Percentiles rank a stretch among this genome's conserved stretches.
Evolutionary conservation across 306 rosid genomes (phyloP).

Genomic region (Echinosophora koreensis): DNA sequence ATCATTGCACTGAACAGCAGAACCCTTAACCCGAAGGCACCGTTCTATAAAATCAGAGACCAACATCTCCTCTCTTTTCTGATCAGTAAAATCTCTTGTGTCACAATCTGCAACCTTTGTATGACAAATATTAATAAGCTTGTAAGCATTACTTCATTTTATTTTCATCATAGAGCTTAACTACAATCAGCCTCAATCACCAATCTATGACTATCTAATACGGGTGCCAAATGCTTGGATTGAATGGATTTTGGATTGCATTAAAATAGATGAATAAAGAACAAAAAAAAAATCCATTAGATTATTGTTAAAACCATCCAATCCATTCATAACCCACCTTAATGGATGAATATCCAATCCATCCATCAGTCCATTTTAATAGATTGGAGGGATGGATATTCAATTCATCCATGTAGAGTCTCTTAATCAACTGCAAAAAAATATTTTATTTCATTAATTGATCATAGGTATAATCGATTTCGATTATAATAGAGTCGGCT

Average conservation of each 20-base stretch:
- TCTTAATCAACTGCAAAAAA: no score
- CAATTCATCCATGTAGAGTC: no score
- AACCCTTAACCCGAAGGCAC: conserved; percentile 53
- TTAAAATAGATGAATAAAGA: background rate
- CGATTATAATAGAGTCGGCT: no score
- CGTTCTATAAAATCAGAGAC: conserved; percentile 70
- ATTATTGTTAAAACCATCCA: no score
- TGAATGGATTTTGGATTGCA: background rate
- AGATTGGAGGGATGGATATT: no score
- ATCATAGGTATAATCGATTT: no score
- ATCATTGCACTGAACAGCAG: conserved; percentile 44
- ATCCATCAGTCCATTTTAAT: no score
- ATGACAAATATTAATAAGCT: conserved; percentile 18
- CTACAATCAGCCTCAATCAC: conserved; percentile 11
- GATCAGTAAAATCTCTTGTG: conserved; percentile 85
- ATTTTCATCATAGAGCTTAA: background rate
- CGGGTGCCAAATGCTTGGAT: background rate
- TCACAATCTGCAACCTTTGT: conserved; percentile 87
- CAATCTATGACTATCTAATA: background rate
- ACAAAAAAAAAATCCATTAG: no score
- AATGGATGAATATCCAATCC: no score
- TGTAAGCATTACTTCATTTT: background rate
- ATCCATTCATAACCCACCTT: no score
- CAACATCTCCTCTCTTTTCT: conserved; percentile 78
- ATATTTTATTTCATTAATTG: no score